Conservation (phyloP, 371 early-diverging fungal genomes). For the Syncephalastrum sp. region DNA sequence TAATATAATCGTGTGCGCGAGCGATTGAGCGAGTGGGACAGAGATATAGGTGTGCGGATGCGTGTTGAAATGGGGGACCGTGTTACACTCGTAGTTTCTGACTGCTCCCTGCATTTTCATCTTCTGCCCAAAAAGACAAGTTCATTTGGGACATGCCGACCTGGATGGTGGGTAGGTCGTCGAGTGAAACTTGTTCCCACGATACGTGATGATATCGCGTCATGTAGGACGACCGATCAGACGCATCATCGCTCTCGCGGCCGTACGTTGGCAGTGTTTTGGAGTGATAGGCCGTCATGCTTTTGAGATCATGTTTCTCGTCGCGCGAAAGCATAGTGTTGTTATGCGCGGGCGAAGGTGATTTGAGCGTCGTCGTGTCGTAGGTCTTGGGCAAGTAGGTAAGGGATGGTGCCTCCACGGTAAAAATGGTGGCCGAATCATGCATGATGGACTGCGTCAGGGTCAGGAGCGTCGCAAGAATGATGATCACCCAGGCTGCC, state of each 20-base stretch:
- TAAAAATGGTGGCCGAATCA: slow-evolving; percentile 10
- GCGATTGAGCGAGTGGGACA: too few species aligned
- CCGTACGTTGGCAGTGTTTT: neutral
- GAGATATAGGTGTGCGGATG: too few species aligned
- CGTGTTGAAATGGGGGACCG: too few species aligned
- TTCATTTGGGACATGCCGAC: slow-evolving; percentile 20
- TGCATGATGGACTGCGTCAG: slow-evolving; percentile 8
- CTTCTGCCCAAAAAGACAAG: slow-evolving; percentile 9
- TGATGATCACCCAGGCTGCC: slow-evolving; percentile 13
- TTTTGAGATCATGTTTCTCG: too few species aligned
- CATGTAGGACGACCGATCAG: neutral
- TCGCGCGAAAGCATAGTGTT: too few species aligned
- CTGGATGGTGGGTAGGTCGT: slow-evolving; percentile 19
- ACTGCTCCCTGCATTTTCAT: too few species aligned
- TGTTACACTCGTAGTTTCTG: too few species aligned
- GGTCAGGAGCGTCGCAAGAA: slow-evolving; percentile 13
- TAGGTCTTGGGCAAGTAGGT: neutral
- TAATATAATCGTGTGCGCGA: too few species aligned
- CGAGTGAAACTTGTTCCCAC: slow-evolving; percentile 11
- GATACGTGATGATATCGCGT: neutral
- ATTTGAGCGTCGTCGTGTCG: too few species aligned
- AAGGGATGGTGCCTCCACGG: slow-evolving; percentile 9
- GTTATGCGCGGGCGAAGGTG: too few species aligned
- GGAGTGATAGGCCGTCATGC: slow-evolving; percentile 6
- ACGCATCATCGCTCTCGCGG: neutral